Evolutionary conservation across 768 basidiomycete genomes (phyloP), one percentile per base, ranked within the genome.

Genomic region (Agaricus blazei): DNA sequence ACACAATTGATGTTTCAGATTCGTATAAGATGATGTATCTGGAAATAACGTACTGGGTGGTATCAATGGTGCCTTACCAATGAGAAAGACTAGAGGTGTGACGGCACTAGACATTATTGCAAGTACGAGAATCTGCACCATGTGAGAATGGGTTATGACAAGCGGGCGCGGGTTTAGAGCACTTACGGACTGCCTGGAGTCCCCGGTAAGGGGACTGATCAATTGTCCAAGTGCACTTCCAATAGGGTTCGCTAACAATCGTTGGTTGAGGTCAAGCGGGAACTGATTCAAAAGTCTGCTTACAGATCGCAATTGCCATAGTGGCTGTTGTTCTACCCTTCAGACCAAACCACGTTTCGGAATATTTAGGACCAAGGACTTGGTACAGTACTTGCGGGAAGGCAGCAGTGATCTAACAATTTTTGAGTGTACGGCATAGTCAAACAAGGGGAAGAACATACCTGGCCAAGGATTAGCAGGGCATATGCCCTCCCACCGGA

Each of bases 331-430:
- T 91, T 41, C 91, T 77, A 12, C 85, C 83, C 56, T 79, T 73
- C 46, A 91, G 69, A 58, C 87, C 83, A 62, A 93, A 93, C 91
- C 91, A 93, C 31, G 71, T 80, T 65, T 93, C 88, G 0, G 90
- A 91, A 67, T 87, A 93, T 51, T 81, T 84, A 1, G 91, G 88
- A 4, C 87, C 87, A 8, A 92, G 70, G 26, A 93, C 79, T 68
- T 90, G 89, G 67, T 82, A 92, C 12, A 85, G 72, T 2, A 90
- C 83, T 63, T 90, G 87, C 2, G 87, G 73, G 45, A 89, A 67
- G 1, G 80, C 81, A 6, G 80, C 75, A 40, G 91, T 75, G 14
- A 84, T 60, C 88, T 90, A 46, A 19, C 27, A 27, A 44, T 31
- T 31, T 24, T 38, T 28, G 15, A 43, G 34, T 9, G 34, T 37